phyloP scores from a whole-genome alignment of 1,139 yeast species.

The Kluyveromyces sp. region DNA sequence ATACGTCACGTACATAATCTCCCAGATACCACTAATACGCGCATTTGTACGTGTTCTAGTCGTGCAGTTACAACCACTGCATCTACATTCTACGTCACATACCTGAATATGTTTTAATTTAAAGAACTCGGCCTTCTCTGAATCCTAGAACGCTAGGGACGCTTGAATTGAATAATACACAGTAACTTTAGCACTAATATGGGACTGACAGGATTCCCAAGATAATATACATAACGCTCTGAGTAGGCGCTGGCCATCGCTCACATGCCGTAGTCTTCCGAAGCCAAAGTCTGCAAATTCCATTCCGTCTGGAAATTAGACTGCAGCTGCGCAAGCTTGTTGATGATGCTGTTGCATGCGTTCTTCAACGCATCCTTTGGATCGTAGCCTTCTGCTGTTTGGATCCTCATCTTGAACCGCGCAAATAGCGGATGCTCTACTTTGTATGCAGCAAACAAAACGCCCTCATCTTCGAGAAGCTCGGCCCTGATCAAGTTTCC shows the following conservation, averaged over 20 bases:
- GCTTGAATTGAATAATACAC: not conserved
- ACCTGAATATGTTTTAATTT: too few relatives aligned
- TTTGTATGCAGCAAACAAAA: slow-evolving; percentile 91
- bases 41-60: slow-evolving; percentile 1
- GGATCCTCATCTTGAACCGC: slow-evolving; percentile 84
- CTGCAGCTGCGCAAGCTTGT: slow-evolving; percentile 66
- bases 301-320: slow-evolving; percentile 84
- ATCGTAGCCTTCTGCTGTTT: slow-evolving; percentile 89
- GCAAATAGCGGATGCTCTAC: slow-evolving; percentile 97
- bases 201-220: not conserved
- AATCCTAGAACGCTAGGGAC: not conserved
- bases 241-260: too few relatives aligned
- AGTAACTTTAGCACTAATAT: not conserved
- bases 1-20: not conserved
- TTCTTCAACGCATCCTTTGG: slow-evolving; percentile 86
- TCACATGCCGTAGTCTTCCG: slow-evolving; percentile 38
- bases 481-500: slow-evolving; percentile 87
- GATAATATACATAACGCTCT: too few relatives aligned
- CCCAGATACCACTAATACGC: not conserved
- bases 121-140: too few relatives aligned
- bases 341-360: slow-evolving; percentile 79
- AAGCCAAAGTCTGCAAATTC: slow-evolving; percentile 77
- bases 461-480: slow-evolving; percentile 76
- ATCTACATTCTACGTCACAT: too few relatives aligned
- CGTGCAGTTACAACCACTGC: too few relatives aligned